A percentile compares a stretch with the other conserved stretches of the same genome.
Evolutionary conservation across 2,329 filamentous ascomycete genomes (phyloP).

Genomic region (Fusarium sp.): DNA sequence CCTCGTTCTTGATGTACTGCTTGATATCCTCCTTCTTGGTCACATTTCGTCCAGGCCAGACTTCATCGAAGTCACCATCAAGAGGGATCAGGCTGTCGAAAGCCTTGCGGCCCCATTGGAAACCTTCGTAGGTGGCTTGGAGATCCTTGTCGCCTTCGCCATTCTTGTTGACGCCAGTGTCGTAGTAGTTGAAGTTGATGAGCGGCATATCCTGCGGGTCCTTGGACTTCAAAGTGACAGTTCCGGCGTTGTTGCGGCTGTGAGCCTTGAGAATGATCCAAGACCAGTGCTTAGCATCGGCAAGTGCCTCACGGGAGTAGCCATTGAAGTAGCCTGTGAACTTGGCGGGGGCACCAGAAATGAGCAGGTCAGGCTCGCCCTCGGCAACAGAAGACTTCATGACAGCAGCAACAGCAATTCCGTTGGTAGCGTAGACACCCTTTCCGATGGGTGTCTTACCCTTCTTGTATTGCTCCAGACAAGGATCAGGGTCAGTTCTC

Average conservation of each 20-base stretch:
- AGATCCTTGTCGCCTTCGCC: conserved; percentile 60
- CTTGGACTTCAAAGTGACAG: conserved; percentile 68
- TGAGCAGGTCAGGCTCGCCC: conserved; percentile 64
- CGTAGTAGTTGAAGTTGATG: conserved; percentile 73
- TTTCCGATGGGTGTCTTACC: conserved; percentile 32
- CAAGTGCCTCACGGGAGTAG: conserved; percentile 60
- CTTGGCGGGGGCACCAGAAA: conserved; percentile 65
- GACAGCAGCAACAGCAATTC: conserved; percentile 63
- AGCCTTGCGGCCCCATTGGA: conserved; percentile 63
- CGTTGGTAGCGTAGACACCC: conserved; percentile 58
- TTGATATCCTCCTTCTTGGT: conserved; percentile 50
- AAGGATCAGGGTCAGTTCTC: conserved; percentile 32
- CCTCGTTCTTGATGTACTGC: conserved; percentile 47
- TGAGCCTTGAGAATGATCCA: conserved; percentile 64
- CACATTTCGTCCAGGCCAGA: conserved; percentile 54
- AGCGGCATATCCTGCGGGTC: conserved; percentile 73
- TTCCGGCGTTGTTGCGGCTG: conserved; percentile 69
- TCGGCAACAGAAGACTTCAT: conserved; percentile 53
- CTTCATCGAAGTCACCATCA: conserved; percentile 26
- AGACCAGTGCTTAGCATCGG: conserved; percentile 56
- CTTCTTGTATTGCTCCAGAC: conserved; percentile 33
- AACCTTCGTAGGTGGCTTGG: conserved; percentile 67
- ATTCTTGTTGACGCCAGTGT: conserved; percentile 62
- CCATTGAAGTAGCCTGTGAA: conserved; percentile 69
- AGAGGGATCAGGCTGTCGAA: conserved; percentile 35